Conservation (phyloP, 2,329 filamentous ascomycete species). For the Bretziella fagacearum region DNA sequence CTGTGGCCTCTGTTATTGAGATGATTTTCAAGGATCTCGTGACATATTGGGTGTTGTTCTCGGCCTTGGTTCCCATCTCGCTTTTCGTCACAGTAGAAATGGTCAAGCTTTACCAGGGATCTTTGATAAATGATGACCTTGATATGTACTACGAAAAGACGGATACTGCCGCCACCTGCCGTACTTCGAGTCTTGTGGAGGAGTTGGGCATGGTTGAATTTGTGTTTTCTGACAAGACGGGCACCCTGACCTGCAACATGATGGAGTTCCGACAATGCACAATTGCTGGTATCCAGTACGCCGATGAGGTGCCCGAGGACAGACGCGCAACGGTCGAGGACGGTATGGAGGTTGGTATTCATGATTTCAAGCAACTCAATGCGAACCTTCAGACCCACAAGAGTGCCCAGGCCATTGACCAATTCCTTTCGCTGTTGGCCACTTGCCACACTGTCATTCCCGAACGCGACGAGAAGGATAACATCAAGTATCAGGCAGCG, state of each 20-base stretch:
- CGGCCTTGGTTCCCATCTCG: slow-evolving; percentile 88
- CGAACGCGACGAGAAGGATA: slow-evolving; percentile 62
- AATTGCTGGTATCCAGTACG: slow-evolving; percentile 87
- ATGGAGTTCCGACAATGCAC: slow-evolving; percentile 97
- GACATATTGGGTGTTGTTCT: slow-evolving; percentile 97
- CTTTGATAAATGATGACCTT: slow-evolving; percentile 89
- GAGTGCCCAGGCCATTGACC: slow-evolving; percentile 40
- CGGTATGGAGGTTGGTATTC: slow-evolving; percentile 58
- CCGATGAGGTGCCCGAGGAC: slow-evolving; percentile 82
- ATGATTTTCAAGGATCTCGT: slow-evolving; percentile 90
- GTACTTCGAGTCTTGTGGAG: slow-evolving; percentile 91
- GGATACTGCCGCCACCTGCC: slow-evolving; percentile 86
- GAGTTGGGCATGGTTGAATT: slow-evolving; percentile 97
- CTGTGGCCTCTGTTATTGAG: slow-evolving; percentile 37
- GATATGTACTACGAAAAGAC: slow-evolving; percentile 96
- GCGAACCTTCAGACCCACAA: slow-evolving; percentile 46
- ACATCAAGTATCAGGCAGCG: slow-evolving; percentile 94
- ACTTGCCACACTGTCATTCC: slow-evolving; percentile 97
- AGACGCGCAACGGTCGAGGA: slow-evolving; percentile 68
- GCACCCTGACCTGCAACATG: slow-evolving; percentile 87
- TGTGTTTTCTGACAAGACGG: slow-evolving; percentile 96
- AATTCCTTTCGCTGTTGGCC: slow-evolving; percentile 73
- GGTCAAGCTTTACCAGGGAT: slow-evolving; percentile 97
- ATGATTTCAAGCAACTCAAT: slow-evolving; percentile 63
- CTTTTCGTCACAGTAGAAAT: slow-evolving; percentile 95